Evolutionary conservation across 2,329 filamentous ascomycete species (phyloP).

Genomic region (Colletotrichum camelliae): DNA sequence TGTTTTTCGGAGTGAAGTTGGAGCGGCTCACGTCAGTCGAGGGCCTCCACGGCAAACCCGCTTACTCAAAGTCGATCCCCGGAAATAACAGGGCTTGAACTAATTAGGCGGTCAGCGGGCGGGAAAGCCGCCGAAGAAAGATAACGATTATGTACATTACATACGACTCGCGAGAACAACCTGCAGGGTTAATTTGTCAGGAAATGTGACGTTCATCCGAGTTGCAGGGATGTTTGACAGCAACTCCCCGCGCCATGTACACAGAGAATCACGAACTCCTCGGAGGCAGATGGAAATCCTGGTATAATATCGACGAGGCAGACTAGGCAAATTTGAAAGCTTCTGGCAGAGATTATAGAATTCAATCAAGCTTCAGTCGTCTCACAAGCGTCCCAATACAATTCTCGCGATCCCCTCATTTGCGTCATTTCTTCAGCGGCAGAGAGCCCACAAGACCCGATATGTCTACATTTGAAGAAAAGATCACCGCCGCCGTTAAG

Average conservation of each 20-base stretch:
- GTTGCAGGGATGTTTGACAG: background rate
- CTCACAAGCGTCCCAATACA: background rate
- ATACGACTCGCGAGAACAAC: background rate
- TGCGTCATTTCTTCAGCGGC: background rate
- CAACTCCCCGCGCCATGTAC: background rate
- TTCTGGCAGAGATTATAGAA: background rate
- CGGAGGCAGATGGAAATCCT: background rate
- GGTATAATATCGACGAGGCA: background rate
- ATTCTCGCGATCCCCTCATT: background rate
- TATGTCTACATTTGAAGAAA: slow-evolving; percentile 1
- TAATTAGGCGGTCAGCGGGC: background rate
- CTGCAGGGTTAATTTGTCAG: background rate
- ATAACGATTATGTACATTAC: background rate
- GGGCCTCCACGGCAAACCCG: background rate
- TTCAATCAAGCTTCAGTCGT: background rate
- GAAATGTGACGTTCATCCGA: background rate
- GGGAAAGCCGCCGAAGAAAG: background rate
- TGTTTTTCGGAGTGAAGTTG: background rate
- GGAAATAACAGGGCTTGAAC: background rate
- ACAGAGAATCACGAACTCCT: background rate
- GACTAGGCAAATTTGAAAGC: background rate
- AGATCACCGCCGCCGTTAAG: background rate
- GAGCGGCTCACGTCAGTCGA: background rate
- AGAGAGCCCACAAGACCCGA: background rate
- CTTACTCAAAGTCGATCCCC: background rate